Evolutionary conservation across 129 eudicot genomes (phyloP), one percentile per base, ranked within the genome.

Genomic region (Tagetes patula): DNA sequence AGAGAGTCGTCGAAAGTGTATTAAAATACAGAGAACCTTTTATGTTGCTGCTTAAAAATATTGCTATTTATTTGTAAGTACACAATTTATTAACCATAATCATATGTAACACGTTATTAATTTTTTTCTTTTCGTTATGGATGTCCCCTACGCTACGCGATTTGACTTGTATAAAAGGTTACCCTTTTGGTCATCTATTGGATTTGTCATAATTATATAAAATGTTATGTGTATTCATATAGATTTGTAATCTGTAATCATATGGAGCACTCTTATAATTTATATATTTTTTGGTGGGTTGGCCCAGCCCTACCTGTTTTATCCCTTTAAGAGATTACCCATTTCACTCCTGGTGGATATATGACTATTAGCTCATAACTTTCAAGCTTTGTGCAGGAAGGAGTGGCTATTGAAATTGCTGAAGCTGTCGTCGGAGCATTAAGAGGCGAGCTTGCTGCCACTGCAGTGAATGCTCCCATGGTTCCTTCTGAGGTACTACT

Each of bases 381-480:
- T 41, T 67, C 39, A 77, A 48, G 56, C 6, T 61, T 58, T 77
- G 43, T 63, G 77, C 72, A 78, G 76, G 82, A 78, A 78, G 82
- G 82, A 78, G 82, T 78, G 46, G 82, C 82, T 50, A 78, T 78
- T 55, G 82, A 78, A 40, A 78, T 78, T 6, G 82, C 82, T 53
- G 82, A 71, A 70, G 82, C 82, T 78, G 72, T 78, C 53, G 77
- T 78, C 63, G 77, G 77, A 32, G 82, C 82, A 64, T 78, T 78
- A 34, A 62, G 66, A 20, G 77, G 82, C 39, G 98, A 92, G 81
- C 98, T 92, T 87, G 95, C 98, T 63, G 89, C 98, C 36, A 92
- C 98, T 63, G 98, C 98, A 37, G 98, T 92, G 62, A 92, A 92
- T 79, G 98, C 98, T 32, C 98, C 96, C 48, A 89, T 92, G 98